Evolutionary conservation across 805 yeast genomes (phyloP).

Genomic region (Sugiyamaella valdiviana): DNA sequence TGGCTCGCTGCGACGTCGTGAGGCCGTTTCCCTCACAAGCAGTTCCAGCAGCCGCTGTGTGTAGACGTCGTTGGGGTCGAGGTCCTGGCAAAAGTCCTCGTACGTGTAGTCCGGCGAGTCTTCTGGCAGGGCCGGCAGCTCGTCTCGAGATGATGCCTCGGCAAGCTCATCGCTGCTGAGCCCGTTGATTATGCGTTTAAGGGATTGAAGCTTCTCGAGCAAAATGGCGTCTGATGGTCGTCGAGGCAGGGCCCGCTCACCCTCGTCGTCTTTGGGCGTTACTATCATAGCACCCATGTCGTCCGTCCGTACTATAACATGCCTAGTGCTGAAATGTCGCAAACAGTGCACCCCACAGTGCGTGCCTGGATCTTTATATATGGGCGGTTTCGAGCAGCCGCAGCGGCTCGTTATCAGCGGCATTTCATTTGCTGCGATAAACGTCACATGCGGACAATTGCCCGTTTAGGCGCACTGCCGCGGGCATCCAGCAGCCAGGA

Average conservation of each 20-base stretch:
- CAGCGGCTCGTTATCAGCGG: background rate
- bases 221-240: slow-evolving; percentile 9
- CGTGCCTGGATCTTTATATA: background rate
- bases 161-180: slow-evolving; percentile 14
- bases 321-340: background rate
- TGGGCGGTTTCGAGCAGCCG: background rate
- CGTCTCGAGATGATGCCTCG: background rate
- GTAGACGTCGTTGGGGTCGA: slow-evolving; percentile 23
- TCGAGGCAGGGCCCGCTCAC: background rate
- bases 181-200: slow-evolving; percentile 6
- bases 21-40: slow-evolving; percentile 23
- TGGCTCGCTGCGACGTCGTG: slow-evolving; percentile 2
- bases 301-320: background rate
- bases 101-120: slow-evolving; percentile 16
- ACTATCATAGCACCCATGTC: background rate
- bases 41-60: slow-evolving; percentile 22
- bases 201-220: slow-evolving; percentile 12
- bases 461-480: background rate
- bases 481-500: background rate
- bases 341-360: background rate
- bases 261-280: background rate
- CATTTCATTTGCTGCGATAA: background rate
- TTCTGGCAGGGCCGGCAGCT: background rate
- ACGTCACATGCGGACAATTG: background rate
- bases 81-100: slow-evolving; percentile 24